phyloP scores from a whole-genome alignment of 1,284 basidiomycete species.

The Cryptococcus floricola region DNA sequence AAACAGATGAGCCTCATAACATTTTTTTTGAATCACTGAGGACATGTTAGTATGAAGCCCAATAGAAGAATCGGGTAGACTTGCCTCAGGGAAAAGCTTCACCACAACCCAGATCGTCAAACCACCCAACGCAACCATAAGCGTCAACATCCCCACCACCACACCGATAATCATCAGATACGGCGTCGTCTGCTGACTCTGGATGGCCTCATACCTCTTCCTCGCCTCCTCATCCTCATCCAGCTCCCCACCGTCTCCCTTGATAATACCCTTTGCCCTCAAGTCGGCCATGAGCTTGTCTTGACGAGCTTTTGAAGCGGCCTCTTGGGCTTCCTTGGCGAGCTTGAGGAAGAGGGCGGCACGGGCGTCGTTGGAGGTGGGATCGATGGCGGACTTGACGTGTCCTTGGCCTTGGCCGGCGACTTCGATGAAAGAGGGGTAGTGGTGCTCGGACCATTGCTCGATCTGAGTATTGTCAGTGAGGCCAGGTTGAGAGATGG shows the following conservation, averaged over 20 bases:
- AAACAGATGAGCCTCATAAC: too few relatives aligned
- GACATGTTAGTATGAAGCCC: too few relatives aligned
- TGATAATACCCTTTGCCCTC: conserved; percentile 28
- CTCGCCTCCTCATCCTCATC: conserved; percentile 22
- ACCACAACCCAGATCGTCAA: conserved; percentile 25
- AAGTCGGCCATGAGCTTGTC: conserved; percentile 35
- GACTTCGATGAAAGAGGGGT: conserved; percentile 74
- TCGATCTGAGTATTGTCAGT: conserved; percentile 62
- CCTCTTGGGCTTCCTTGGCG: conserved; percentile 27
- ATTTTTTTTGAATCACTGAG: too few relatives aligned
- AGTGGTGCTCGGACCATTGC: conserved; percentile 83
- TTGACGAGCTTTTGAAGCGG: conserved; percentile 22
- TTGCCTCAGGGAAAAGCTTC: conserved; percentile 20
- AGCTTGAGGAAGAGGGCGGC: conserved; percentile 35
- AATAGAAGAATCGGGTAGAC: neutral
- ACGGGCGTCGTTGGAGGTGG: conserved; percentile 59
- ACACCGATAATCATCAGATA: conserved; percentile 22
- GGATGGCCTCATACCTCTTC: conserved; percentile 16
- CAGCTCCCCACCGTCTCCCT: conserved; percentile 5
- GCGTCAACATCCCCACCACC: conserved; percentile 23
- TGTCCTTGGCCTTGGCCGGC: conserved; percentile 27
- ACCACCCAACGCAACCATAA: conserved; percentile 26
- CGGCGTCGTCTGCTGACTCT: conserved; percentile 9
- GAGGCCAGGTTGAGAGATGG: neutral
- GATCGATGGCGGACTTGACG: conserved; percentile 45